Evolutionary conservation across 2,329 filamentous ascomycete genomes (phyloP).

Genomic region (Colletotrichum gloeosporioides): DNA sequence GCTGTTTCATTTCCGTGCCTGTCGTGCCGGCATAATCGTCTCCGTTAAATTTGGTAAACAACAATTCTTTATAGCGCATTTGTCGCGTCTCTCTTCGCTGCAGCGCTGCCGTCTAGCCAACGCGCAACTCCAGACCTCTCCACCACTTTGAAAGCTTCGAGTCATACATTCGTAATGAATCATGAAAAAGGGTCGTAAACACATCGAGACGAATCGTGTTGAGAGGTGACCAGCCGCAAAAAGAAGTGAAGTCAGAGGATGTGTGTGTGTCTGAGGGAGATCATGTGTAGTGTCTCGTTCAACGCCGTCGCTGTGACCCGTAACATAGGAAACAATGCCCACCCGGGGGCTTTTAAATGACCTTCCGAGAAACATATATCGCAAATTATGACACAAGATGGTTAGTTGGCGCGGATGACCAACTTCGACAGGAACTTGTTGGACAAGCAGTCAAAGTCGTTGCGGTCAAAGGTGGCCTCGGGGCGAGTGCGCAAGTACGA

Average conservation of each 20-base stretch:
- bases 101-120: constrained; percentile 1
- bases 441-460: constrained; percentile 92
- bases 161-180: constrained; percentile 27
- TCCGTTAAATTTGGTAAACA: constrained; percentile 4
- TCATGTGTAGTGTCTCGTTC: constrained; percentile 20
- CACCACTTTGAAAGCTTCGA: constrained; percentile 7
- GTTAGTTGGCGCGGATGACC: constrained; percentile 90
- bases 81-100: constrained; percentile 18
- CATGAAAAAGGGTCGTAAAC: constrained; percentile 24
- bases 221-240: constrained; percentile 23
- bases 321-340: constrained; percentile 21
- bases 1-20: constrained; percentile 23
- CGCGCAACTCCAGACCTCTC: constrained; percentile 18
- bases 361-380: constrained; percentile 12
- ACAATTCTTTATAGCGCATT: constrained; percentile 11
- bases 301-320: constrained; percentile 26
- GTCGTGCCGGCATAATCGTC: constrained; percentile 22
- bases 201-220: constrained; percentile 23
- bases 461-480: constrained; percentile 83
- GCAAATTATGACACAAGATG: constrained; percentile 21
- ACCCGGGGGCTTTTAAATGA: constrained; percentile 9
- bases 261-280: background rate
- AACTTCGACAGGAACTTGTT: constrained; percentile 98
- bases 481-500: constrained; percentile 82
- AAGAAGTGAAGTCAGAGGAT: constrained; percentile 16